Conservation (phyloP, 2,329 filamentous ascomycete genomes). For the Clonostachys solani region DNA sequence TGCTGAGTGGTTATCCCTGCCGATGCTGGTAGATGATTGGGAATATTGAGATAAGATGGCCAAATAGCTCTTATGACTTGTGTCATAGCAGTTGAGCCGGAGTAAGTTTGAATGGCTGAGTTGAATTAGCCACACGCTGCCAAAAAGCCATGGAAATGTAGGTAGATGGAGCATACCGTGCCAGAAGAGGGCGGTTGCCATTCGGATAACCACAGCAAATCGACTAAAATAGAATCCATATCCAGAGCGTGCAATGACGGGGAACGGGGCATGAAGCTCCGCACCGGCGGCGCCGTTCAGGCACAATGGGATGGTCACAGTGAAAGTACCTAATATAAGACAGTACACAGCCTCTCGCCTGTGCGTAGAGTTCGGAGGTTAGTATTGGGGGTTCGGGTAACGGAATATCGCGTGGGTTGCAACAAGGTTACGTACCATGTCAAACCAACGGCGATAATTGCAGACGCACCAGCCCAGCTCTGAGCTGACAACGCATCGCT, state of each 20-base stretch:
- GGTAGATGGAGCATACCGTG: constrained; percentile 61
- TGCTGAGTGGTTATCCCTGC: constrained; percentile 52
- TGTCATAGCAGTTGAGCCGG: constrained; percentile 16
- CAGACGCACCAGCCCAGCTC: constrained; percentile 11
- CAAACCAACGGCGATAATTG: constrained; percentile 14
- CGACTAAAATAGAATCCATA: constrained; percentile 30
- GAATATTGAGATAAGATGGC: constrained; percentile 48
- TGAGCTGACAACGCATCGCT: constrained; percentile 14
- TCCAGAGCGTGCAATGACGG: constrained; percentile 23
- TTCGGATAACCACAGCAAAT: constrained; percentile 28
- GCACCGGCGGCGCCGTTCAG: constrained; percentile 29
- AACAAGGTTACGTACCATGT: constrained; percentile 7
- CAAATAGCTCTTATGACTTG: constrained; percentile 42
- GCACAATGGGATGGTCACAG: constrained; percentile 44
- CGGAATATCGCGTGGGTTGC: neutral
- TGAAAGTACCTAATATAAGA: constrained; percentile 9
- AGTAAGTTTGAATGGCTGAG: constrained; percentile 22
- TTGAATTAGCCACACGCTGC: no score
- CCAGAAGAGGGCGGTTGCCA: constrained; percentile 46
- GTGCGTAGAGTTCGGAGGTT: neutral
- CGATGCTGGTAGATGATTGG: constrained; percentile 43
- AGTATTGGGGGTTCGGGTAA: neutral
- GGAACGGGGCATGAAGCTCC: constrained; percentile 25
- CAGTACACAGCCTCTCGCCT: constrained; percentile 37
- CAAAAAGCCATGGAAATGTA: constrained; percentile 35